phyloP scores from a whole-genome alignment of 805 yeast species.

The Candida piceae region DNA sequence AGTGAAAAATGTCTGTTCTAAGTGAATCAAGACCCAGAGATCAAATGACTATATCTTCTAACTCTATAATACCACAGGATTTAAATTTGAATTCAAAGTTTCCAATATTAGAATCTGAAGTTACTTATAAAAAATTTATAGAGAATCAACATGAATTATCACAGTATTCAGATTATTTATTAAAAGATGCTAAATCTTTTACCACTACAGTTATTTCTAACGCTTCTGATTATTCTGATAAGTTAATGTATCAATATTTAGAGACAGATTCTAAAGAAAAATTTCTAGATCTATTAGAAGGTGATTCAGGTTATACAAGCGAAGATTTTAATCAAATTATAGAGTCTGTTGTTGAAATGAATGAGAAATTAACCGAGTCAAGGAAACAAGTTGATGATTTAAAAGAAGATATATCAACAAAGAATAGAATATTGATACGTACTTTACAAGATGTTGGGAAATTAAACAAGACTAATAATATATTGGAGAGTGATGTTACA shows the following conservation, averaged over 20 bases:
- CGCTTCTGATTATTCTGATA: slow-evolving; percentile 41
- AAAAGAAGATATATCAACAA: slow-evolving; percentile 14
- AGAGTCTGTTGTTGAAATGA: slow-evolving; percentile 13
- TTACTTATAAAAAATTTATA: slow-evolving; percentile 14
- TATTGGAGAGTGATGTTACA: slow-evolving; percentile 13
- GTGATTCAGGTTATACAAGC: slow-evolving; percentile 22
- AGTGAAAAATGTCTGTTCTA: too few species aligned
- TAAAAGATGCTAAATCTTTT: slow-evolving; percentile 9
- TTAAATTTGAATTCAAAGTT: slow-evolving; percentile 14
- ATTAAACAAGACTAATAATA: slow-evolving; percentile 23
- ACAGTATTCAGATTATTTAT: slow-evolving; percentile 14
- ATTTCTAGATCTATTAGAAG: slow-evolving; percentile 50
- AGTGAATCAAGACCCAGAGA: too few species aligned
- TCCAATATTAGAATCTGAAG: slow-evolving; percentile 16
- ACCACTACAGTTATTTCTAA: slow-evolving; percentile 22
- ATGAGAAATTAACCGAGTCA: slow-evolving; percentile 8
- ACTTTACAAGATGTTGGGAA: slow-evolving; percentile 29
- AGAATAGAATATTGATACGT: slow-evolving; percentile 17
- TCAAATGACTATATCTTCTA: too few species aligned
- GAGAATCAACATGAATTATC: slow-evolving; percentile 11
- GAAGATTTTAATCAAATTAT: slow-evolving; percentile 19
- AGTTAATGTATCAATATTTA: slow-evolving; percentile 57
- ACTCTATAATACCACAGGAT: slow-evolving; percentile 4
- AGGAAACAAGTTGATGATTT: slow-evolving; percentile 15
- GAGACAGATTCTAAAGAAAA: slow-evolving; percentile 71